Percentiles rank a stretch among this genome's conserved stretches.
phyloP scores from a whole-genome alignment of 2,329 filamentous ascomycete species.

The Daldinia eschscholtzii region DNA sequence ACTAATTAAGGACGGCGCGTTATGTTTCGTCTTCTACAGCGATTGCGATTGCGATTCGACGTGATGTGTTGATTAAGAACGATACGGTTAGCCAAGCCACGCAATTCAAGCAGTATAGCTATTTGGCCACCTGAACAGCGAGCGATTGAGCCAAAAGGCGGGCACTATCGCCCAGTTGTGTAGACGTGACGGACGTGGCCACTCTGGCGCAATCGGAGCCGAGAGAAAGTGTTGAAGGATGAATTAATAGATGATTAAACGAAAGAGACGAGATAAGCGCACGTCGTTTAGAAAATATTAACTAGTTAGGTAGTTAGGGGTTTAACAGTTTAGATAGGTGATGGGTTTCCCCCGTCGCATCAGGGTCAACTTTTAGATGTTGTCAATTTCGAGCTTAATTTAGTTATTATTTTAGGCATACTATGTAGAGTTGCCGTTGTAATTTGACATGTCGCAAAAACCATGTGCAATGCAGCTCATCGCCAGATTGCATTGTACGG shows the following conservation, averaged over 20 bases:
- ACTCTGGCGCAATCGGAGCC: conserved; percentile 33
- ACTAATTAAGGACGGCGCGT: conserved; percentile 23
- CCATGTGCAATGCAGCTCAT: conserved; percentile 31
- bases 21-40: conserved; percentile 22
- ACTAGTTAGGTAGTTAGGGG: too few relatives aligned
- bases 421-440: conserved; percentile 13
- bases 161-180: conserved; percentile 29
- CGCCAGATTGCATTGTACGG: conserved; percentile 33
- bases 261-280: conserved; percentile 21
- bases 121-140: conserved; percentile 20
- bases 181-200: conserved; percentile 37
- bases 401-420: conserved; percentile 22
- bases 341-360: conserved; percentile 31
- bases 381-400: conserved; percentile 14
- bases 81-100: conserved; percentile 9
- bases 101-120: conserved; percentile 14
- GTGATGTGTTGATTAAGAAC: background rate
- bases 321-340: background rate
- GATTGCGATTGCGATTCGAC: conserved; percentile 18
- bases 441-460: conserved; percentile 41
- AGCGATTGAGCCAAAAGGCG: conserved; percentile 30
- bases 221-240: background rate
- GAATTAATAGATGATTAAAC: background rate
- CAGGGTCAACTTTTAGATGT: conserved; percentile 14
- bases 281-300: conserved; percentile 11